A percentile compares a stretch with the other conserved stretches of the same genome.
Conservation (phyloP, 179 eudicot species). For the Vitellaria paradoxa region DNA sequence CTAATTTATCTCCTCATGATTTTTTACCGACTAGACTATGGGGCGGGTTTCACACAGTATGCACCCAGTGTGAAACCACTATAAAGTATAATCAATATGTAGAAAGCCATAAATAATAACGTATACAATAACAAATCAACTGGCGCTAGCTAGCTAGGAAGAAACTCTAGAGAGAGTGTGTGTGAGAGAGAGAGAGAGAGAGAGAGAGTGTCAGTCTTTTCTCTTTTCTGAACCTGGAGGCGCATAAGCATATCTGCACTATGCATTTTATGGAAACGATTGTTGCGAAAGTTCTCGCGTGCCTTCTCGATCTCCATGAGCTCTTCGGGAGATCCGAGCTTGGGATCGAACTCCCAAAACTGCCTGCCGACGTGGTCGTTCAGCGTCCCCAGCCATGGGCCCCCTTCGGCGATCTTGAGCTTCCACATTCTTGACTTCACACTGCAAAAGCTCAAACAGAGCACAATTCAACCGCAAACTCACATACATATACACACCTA, state of each 20-base stretch:
- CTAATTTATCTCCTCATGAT: too few relatives aligned
- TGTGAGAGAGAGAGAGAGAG: too few relatives aligned
- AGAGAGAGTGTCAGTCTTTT: too few relatives aligned
- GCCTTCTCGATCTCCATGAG: slow-evolving; percentile 36
- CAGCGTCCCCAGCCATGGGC: slow-evolving; percentile 72
- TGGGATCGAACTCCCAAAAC: slow-evolving; percentile 73
- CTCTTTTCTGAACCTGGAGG: slow-evolving; percentile 26
- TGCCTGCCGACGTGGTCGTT: slow-evolving; percentile 87
- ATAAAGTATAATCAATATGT: too few relatives aligned
- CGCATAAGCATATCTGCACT: slow-evolving; percentile 52
- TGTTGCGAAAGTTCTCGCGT: slow-evolving; percentile 28
- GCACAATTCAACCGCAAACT: neutral
- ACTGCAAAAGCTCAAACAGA: neutral
- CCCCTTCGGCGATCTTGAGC: slow-evolving; percentile 56
- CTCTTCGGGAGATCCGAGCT: slow-evolving; percentile 45
- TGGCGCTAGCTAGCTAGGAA: too few relatives aligned
- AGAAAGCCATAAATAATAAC: too few relatives aligned
- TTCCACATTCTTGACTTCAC: slow-evolving; percentile 42
- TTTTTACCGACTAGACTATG: too few relatives aligned
- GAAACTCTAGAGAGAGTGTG: too few relatives aligned
- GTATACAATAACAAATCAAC: too few relatives aligned
- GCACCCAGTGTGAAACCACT: too few relatives aligned
- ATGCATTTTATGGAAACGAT: slow-evolving; percentile 42
- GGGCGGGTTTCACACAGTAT: too few relatives aligned
- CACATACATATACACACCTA: neutral